Conservation (phyloP, 768 basidiomycete species). For the Agrocybe pediades region DNA sequence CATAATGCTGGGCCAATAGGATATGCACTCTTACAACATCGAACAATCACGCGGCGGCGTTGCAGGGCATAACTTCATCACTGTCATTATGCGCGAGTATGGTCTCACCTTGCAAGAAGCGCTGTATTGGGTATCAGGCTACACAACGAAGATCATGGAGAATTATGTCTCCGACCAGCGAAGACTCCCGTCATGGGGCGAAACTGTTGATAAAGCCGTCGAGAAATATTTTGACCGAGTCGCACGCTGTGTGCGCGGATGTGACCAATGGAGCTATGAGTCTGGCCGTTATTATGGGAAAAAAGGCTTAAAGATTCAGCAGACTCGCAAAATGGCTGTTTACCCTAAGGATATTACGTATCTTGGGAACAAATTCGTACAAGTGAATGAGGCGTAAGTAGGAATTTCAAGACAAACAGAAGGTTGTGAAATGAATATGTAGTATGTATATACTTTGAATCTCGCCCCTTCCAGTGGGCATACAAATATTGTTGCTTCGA, state of each 20-base stretch:
- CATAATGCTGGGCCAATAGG: slow-evolving; percentile 8
- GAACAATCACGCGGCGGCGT: slow-evolving; percentile 31
- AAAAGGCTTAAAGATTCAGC: slow-evolving; percentile 14
- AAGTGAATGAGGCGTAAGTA: no score
- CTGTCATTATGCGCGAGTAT: slow-evolving; percentile 50
- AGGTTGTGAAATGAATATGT: no score
- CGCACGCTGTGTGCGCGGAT: slow-evolving; percentile 53
- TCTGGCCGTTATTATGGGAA: slow-evolving; percentile 43
- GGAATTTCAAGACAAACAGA: no score
- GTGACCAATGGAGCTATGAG: slow-evolving; percentile 54
- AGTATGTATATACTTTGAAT: no score
- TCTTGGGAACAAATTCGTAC: slow-evolving; percentile 16
- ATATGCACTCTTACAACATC: slow-evolving; percentile 29
- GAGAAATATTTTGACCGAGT: slow-evolving; percentile 43
- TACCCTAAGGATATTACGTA: slow-evolving; percentile 13
- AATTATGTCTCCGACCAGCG: slow-evolving; percentile 36
- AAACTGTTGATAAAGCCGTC: slow-evolving; percentile 35
- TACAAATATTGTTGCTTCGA: no score
- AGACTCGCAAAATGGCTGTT: slow-evolving; percentile 14
- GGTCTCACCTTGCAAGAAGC: slow-evolving; percentile 39
- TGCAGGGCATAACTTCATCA: slow-evolving; percentile 45
- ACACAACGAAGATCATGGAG: slow-evolving; percentile 35
- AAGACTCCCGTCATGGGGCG: slow-evolving; percentile 39
- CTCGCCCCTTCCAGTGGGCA: no score
- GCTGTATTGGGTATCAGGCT: slow-evolving; percentile 37